Evolutionary conservation across 306 rosid genomes (phyloP), one percentile per base, ranked within the genome.

Genomic region (Astragalus membranaceus): DNA sequence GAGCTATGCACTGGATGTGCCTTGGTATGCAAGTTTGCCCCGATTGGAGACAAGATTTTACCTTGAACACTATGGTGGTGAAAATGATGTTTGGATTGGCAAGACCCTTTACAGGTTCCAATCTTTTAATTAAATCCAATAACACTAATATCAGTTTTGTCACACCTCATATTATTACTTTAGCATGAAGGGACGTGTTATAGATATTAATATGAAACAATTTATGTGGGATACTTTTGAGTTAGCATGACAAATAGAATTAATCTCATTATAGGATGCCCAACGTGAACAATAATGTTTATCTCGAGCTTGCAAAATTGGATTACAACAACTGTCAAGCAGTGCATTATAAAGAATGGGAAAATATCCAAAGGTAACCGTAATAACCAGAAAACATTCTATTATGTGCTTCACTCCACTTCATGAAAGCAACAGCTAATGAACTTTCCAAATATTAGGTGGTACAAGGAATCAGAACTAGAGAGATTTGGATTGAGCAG

Each of bases 11-110:
- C 54, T 94, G 11, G 92, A 94, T 1, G 74, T 94, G 41, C 96
- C 98, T 4, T 88, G 89, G 90, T 83, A 87, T 77, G 96, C 95
- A 1, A 88, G 89, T 79, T 81, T 94, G 36, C 92, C 98, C 41
- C 82, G 96, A 42, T 46, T 90, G 8, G 98, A 88, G 85, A 58
- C 96, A n/a, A 86, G 88, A 67, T 79, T 78, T 62, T 94, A 66
- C 75, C 70, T 94, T 1, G 82, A 90, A 42, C 97, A 94, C 10
- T 94, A 90, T 69, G 98, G 98, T 23, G 98, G 88, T 12, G 26
- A 51, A 15, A 71, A 66, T 74, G 98, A 90, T 50, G 84, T 90
- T 32, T 94, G 97, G 98, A 94, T 94, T 68, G 98, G 95, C 64
- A 90, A 90, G 82, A 79, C 92, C 55, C 97, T 94, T n/a, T 94